phyloP scores from a whole-genome alignment of 257 asterid genomes.

The Misopates orontium region DNA sequence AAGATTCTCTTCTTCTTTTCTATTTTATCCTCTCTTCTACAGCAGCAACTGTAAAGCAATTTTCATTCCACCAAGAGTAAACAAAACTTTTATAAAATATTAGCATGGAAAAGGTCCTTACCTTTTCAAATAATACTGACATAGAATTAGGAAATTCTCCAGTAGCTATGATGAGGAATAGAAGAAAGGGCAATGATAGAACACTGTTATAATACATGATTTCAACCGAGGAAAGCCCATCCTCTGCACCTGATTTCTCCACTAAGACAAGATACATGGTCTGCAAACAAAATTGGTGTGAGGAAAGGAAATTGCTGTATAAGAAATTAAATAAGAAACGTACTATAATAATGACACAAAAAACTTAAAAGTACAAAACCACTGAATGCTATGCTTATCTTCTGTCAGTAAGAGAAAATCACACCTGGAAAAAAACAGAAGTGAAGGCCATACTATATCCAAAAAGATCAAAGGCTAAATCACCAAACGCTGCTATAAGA shows the following conservation, averaged over 20 bases:
- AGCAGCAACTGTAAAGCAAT: background rate
- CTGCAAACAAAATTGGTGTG: conserved; percentile 43
- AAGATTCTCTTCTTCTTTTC: background rate
- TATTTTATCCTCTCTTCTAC: background rate
- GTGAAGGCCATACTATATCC: conserved; percentile 89
- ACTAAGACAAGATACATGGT: conserved; percentile 97
- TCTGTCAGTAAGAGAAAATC: conserved; percentile 20
- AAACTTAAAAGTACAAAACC: conserved; percentile 2
- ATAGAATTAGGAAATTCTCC: conserved; percentile 90
- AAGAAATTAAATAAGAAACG: conserved; percentile 47
- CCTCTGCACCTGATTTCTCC: conserved; percentile 97
- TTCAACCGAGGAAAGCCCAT: conserved; percentile 89
- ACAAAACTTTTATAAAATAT: background rate
- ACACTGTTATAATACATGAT: conserved; percentile 90
- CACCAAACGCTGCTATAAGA: conserved; percentile 92
- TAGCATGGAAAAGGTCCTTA: conserved; percentile 14
- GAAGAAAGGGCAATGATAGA: conserved; percentile 80
- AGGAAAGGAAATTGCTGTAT: conserved; percentile 13
- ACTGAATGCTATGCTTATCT: background rate
- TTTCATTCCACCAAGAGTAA: background rate
- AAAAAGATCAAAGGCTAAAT: conserved; percentile 88
- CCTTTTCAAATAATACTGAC: conserved; percentile 46
- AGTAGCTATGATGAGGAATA: conserved; percentile 81
- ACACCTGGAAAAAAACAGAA: conserved; percentile 97
- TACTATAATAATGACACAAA: conserved; percentile 26